These are phyloP conservation scores for Daedaleopsis nitida DNA, from an alignment of 768 basidiomycete species.

Conservation along the genomic window DNA sequence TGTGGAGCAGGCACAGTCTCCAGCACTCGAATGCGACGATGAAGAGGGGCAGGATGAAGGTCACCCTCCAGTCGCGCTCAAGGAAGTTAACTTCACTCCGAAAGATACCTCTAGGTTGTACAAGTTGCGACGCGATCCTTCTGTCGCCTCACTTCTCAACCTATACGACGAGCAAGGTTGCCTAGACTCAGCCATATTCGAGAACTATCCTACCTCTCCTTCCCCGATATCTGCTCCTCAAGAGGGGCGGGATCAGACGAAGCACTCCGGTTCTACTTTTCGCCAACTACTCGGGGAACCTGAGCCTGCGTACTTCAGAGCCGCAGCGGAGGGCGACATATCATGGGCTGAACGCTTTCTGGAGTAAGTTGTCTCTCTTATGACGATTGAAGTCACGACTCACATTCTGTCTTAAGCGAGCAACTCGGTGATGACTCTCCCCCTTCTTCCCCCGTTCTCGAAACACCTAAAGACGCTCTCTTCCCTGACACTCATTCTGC, in stretches of 20 bases:
- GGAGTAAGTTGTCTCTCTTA: slow-evolving; percentile 44
- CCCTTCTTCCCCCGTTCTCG: slow-evolving; percentile 42
- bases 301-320: slow-evolving; percentile 33
- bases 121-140: slow-evolving; percentile 72
- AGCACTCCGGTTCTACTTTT: slow-evolving; percentile 70
- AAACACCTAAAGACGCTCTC: slow-evolving; percentile 51
- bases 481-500: slow-evolving; percentile 35
- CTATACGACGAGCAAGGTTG: slow-evolving; percentile 76
- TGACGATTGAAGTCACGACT: not conserved
- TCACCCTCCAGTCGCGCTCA: slow-evolving; percentile 23
- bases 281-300: slow-evolving; percentile 70
- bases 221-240: slow-evolving; percentile 20
- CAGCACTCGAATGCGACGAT: slow-evolving; percentile 20
- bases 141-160: slow-evolving; percentile 71
- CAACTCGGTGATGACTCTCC: slow-evolving; percentile 40
- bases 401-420: slow-evolving; percentile 9
- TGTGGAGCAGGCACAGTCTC: slow-evolving; percentile 25
- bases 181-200: slow-evolving; percentile 62
- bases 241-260: slow-evolving; percentile 54
- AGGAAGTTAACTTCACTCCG: slow-evolving; percentile 40
- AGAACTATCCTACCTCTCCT: slow-evolving; percentile 51
- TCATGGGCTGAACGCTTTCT: slow-evolving; percentile 83
- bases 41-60: slow-evolving; percentile 14
- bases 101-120: slow-evolving; percentile 55
- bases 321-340: slow-evolving; percentile 66